Conservation (phyloP, 352 stramenopile genomes). For the Phytophthora rubi region DNA sequence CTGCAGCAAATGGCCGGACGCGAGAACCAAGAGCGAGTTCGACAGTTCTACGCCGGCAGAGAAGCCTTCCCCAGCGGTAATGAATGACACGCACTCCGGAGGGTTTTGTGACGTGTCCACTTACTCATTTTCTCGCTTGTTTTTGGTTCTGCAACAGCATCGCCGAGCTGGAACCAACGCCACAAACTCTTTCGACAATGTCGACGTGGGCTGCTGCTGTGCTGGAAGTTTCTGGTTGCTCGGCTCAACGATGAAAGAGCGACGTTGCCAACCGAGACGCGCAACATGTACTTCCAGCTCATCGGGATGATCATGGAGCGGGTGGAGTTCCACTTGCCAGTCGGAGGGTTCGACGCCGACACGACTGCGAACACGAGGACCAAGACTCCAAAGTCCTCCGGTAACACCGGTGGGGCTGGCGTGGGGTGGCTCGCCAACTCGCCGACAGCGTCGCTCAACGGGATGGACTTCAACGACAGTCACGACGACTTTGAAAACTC, state of each 20-base stretch:
- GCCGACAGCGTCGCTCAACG: conserved; percentile 30
- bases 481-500: conserved; percentile 26
- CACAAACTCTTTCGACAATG: conserved; percentile 64
- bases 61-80: conserved; percentile 17
- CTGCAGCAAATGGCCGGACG: conserved; percentile 66
- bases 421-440: conserved; percentile 43
- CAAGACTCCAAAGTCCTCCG: conserved; percentile 22
- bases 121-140: neutral
- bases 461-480: conserved; percentile 29
- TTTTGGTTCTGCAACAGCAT: conserved; percentile 7
- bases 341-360: conserved; percentile 14
- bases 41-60: conserved; percentile 56
- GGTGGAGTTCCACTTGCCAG: conserved; percentile 66
- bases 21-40: conserved; percentile 62
- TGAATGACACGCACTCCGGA: conserved; percentile 10
- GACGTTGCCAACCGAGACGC: conserved; percentile 40
- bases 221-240: conserved; percentile 70
- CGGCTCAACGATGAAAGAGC: conserved; percentile 62
- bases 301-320: conserved; percentile 68
- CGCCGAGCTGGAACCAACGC: conserved; percentile 25
- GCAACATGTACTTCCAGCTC: conserved; percentile 70
- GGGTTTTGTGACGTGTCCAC: neutral
- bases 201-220: conserved; percentile 61
- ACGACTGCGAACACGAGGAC: neutral
- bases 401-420: conserved; percentile 17